phyloP scores from a whole-genome alignment of 345 rosid genomes.

The Arabis alpina region DNA sequence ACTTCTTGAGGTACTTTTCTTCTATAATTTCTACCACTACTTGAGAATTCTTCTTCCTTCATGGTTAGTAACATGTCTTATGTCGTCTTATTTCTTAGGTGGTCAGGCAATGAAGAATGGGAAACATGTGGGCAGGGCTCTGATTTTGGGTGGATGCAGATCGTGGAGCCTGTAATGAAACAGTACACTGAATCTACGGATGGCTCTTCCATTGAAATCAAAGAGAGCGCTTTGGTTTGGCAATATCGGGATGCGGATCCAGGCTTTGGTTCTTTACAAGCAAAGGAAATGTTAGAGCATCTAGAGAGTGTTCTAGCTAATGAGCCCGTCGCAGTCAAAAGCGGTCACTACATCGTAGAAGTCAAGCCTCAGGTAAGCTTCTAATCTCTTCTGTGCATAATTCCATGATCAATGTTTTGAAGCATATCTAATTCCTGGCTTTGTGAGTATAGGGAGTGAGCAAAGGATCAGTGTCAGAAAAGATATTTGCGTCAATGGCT shows the following conservation, averaged over 20 bases:
- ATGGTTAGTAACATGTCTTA: conserved; percentile 1
- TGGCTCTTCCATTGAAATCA: conserved; percentile 47
- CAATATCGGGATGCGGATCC: conserved; percentile 50
- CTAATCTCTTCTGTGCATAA: not conserved
- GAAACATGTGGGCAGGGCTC: conserved; percentile 49
- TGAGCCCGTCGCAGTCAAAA: conserved; percentile 50
- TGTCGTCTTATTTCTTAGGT: conserved; percentile 29
- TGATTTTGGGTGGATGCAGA: conserved; percentile 53
- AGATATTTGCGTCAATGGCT: conserved; percentile 45
- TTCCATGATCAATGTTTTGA: not conserved
- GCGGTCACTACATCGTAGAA: conserved; percentile 49
- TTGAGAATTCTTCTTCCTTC: not conserved
- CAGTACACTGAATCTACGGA: conserved; percentile 49
- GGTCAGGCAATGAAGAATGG: conserved; percentile 48
- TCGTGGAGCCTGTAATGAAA: conserved; percentile 48
- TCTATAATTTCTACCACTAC: not conserved
- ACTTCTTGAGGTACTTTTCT: conserved; percentile 42
- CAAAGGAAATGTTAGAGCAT: conserved; percentile 50
- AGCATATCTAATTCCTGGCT: not conserved
- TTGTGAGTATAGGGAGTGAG: conserved; percentile 43
- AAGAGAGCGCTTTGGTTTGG: conserved; percentile 51
- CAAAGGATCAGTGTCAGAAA: conserved; percentile 48
- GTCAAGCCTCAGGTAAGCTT: conserved; percentile 47
- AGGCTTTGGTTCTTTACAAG: conserved; percentile 49
- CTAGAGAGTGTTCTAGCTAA: conserved; percentile 48